phyloP scores from a whole-genome alignment of 2,329 filamentous ascomycete species.

The Thelonectria blattea region DNA sequence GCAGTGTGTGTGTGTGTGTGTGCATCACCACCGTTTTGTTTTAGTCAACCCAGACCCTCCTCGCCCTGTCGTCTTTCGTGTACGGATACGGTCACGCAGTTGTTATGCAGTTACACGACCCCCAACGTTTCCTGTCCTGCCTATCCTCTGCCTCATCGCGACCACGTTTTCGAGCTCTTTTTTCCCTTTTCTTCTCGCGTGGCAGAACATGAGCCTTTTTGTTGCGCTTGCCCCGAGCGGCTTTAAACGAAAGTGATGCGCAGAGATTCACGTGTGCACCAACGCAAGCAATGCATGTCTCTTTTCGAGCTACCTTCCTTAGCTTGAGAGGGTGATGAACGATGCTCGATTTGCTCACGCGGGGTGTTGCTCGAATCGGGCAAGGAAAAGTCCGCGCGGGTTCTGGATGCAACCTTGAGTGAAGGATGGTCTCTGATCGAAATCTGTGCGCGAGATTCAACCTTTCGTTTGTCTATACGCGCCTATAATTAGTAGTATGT shows the following conservation, averaged over 20 bases:
- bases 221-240: neutral
- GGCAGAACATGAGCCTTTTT: neutral
- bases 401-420: neutral
- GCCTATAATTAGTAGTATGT: no score
- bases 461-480: no score
- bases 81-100: neutral
- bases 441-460: no score
- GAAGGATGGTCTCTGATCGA: no score
- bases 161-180: neutral
- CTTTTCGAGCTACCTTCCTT: neutral
- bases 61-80: constrained; percentile 1
- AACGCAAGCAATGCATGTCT: neutral
- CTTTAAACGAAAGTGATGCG: no score
- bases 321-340: neutral
- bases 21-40: neutral
- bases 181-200: neutral
- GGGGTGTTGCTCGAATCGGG: constrained; percentile 6
- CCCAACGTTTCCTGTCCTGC: constrained; percentile 9
- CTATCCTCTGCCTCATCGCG: neutral
- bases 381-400: neutral
- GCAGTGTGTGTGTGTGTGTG: neutral
- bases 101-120: constrained; percentile 3
- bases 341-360: constrained; percentile 13
- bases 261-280: no score
- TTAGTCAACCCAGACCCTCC: neutral